Base-by-base conservation (phyloP, 2,329 filamentous ascomycete genomes). In the Trematosphaeria pertusa region DNA sequence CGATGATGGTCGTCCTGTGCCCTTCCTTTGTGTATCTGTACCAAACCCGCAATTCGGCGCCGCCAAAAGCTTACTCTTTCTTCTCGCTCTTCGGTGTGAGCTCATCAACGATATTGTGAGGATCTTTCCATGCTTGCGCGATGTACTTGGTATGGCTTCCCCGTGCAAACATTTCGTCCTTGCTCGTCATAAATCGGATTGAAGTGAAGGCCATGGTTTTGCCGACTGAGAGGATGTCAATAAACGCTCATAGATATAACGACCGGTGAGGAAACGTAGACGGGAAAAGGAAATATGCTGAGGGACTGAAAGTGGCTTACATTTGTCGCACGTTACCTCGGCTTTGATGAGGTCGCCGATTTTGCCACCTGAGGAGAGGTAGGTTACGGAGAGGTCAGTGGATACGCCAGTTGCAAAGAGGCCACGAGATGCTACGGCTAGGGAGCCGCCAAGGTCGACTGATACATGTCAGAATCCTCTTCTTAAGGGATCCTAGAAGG, bases 131-230 rank as follows among this genome's bases (percentile, higher is more conserved):
- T 3, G 84, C 84, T 15, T 80, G 56, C 4, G 81, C 78, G 14
- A 86, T 75, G 56, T 82, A 86, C 76, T 88, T 88, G 2, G 85
- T 87, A 68, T 88, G 85, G 58, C 85, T 87, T 3, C 85, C 85
- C 48, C 85, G 74, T 2, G 85, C 85, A 43, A 87, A 80, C 7
- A 87, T 50, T 39, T 87, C 78, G 37, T 83, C 76, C 46, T 82
- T 80, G 12, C 64, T 71, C 55, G 87, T 86, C 48, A 72, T 76
- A 65, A 88, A 87, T 37, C 75, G 76, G 54, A 87, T 83, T 3
- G 75, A 81, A 0, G 85, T 87, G 59, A 78, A 87, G 5, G 84
- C 84, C 26, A 87, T 71, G 2, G 81, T 87, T 67, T 87, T 87
- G 19, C 85, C 85, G 59, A 87, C 81, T 84, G 46, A 9, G 15